These are phyloP conservation scores for Colletotrichum navitas DNA, from an alignment of 2,329 filamentous ascomycete genomes.

Conservation along the genomic window DNA sequence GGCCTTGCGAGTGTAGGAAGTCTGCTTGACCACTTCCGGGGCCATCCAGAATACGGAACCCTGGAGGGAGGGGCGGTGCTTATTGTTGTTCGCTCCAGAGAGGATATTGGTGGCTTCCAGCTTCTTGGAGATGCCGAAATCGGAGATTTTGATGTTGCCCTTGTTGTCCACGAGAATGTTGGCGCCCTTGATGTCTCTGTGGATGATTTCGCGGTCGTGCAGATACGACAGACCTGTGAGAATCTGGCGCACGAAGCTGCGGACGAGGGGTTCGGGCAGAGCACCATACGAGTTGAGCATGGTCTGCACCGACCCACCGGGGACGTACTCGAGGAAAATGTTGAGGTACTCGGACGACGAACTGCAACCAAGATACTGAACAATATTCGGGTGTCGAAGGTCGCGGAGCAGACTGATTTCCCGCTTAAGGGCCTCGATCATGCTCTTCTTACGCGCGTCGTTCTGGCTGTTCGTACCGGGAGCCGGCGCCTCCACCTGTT, in stretches of 20 bases:
- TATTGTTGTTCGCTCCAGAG: constrained; percentile 74
- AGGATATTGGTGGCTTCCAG: constrained; percentile 92
- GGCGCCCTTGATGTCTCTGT: constrained; percentile 98
- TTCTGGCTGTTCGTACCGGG: constrained; percentile 82
- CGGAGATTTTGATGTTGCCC: constrained; percentile 98
- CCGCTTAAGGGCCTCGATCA: constrained; percentile 97
- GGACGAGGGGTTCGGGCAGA: constrained; percentile 90
- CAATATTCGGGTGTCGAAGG: constrained; percentile 95
- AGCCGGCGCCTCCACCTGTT: constrained; percentile 93
- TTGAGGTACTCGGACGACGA: constrained; percentile 93
- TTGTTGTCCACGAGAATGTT: constrained; percentile 99
- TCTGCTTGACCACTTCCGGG: constrained; percentile 97
- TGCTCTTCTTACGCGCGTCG: constrained; percentile 94
- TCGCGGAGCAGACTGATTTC: constrained; percentile 96
- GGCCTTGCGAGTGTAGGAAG: constrained; percentile 96
- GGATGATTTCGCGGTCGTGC: constrained; percentile 95
- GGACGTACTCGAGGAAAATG: constrained; percentile 99
- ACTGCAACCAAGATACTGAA: constrained; percentile 96
- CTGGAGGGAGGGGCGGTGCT: constrained; percentile 84
- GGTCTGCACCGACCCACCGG: constrained; percentile 95
- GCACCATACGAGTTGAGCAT: constrained; percentile 99
- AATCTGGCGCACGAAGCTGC: constrained; percentile 97
- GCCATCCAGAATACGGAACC: constrained; percentile 99
- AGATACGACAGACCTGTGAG: constrained; percentile 92
- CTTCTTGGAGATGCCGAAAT: constrained; percentile 99